These are phyloP conservation scores for Pyrus hybrid DNA, from an alignment of 331 rosid species.

Conservation along the genomic window DNA sequence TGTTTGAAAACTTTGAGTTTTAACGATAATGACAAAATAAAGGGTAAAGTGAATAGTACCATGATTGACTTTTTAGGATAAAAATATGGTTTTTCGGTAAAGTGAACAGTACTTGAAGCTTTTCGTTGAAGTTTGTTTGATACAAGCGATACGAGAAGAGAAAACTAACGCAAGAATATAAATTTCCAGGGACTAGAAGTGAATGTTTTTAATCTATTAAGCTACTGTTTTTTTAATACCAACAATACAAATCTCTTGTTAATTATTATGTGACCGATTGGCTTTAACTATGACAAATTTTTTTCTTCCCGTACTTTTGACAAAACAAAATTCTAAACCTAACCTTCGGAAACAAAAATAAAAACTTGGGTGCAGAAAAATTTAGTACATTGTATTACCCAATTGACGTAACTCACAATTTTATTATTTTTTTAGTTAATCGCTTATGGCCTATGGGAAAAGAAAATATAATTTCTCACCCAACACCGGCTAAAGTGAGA, in stretches of 20 bases:
- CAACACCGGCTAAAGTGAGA: not conserved
- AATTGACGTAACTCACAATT: not conserved
- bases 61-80: too few species aligned
- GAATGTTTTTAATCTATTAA: not conserved
- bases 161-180: not conserved
- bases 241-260: not conserved
- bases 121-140: too few species aligned
- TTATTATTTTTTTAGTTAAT: not conserved
- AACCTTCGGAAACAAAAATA: not conserved
- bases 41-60: too few species aligned
- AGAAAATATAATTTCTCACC: not conserved
- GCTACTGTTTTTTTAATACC: not conserved
- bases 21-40: too few species aligned
- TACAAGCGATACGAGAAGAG: not conserved
- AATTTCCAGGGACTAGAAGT: too few species aligned
- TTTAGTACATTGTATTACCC: not conserved
- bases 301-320: not conserved
- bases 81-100: too few species aligned
- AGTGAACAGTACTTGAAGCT: too few species aligned
- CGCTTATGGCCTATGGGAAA: too few species aligned
- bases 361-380: not conserved
- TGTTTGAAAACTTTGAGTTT: too few species aligned
- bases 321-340: not conserved
- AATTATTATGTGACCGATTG: too few species aligned
- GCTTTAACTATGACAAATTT: too few species aligned